Evolutionary conservation across 176 grass and related monocot genomes (phyloP).

Genomic region (Saccharum officinarum): DNA sequence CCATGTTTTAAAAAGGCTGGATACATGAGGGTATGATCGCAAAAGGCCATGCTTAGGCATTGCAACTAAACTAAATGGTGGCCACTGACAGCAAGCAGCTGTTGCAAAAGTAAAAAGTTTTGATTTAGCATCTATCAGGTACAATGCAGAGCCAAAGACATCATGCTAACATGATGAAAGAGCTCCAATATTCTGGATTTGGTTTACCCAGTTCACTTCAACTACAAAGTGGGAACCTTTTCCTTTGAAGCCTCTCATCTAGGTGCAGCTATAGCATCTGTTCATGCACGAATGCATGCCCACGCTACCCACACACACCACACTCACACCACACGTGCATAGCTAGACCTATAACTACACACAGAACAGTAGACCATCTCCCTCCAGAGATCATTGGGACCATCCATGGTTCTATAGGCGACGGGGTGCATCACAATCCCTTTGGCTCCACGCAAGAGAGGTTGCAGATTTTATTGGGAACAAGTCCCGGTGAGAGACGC

Average conservation of each 20-base stretch:
- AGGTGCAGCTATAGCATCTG: not conserved
- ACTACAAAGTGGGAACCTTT: not conserved
- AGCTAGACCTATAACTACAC: not conserved
- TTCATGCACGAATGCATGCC: not conserved
- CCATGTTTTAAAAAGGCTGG: not conserved
- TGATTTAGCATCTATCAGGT: too few relatives aligned
- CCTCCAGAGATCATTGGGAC: not conserved
- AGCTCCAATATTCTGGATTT: not conserved
- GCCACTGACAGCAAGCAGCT: too few relatives aligned
- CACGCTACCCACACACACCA: not conserved
- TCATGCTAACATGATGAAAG: not conserved
- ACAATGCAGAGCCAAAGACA: too few relatives aligned
- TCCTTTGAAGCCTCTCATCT: not conserved
- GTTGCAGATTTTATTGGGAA: not conserved
- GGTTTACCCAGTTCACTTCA: not conserved
- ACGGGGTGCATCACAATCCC: not conserved
- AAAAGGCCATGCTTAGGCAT: too few relatives aligned
- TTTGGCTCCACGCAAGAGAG: not conserved
- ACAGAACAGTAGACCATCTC: not conserved
- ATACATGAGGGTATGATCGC: not conserved
- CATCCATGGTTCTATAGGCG: not conserved
- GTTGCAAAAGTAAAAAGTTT: too few relatives aligned
- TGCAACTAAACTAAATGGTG: too few relatives aligned
- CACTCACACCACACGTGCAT: too few relatives aligned
- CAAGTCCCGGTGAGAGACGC: not conserved